Conservation (phyloP, 2,329 filamentous ascomycete genomes). For the Ceratocystis cubensis region DNA sequence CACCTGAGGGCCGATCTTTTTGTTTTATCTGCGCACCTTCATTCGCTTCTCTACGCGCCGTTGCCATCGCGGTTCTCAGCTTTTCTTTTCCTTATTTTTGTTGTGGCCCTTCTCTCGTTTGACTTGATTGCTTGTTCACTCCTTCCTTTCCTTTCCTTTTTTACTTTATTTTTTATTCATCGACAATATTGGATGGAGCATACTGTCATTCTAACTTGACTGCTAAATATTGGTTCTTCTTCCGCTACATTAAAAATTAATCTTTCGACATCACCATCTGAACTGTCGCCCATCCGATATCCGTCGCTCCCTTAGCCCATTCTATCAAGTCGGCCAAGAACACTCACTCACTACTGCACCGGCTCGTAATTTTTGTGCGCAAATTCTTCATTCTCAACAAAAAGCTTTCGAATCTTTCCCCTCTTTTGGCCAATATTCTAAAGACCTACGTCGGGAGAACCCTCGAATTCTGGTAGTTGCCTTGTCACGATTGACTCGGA, state of each 20-base stretch:
- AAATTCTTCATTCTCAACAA: background rate
- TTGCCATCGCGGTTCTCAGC: background rate
- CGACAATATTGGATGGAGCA: background rate
- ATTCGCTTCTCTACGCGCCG: too few species aligned
- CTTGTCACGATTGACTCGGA: constrained; percentile 5
- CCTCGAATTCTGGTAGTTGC: background rate
- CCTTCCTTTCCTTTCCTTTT: background rate
- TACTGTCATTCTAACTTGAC: background rate
- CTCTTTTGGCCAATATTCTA: background rate
- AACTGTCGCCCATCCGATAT: background rate
- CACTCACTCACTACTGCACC: background rate
- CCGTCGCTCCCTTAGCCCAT: background rate
- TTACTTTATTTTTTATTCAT: background rate
- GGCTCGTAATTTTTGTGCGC: background rate
- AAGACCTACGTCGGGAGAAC: background rate
- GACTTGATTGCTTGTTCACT: too few species aligned
- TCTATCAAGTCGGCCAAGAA: background rate
- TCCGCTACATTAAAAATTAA: background rate
- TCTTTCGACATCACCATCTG: background rate
- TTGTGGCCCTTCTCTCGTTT: background rate
- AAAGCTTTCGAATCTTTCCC: background rate
- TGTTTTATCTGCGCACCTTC: background rate
- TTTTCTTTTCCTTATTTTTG: constrained; percentile 5
- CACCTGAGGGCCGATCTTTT: background rate
- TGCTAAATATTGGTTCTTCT: background rate